phyloP scores from a whole-genome alignment of 768 basidiomycete genomes.

The Royoungia palumana region DNA sequence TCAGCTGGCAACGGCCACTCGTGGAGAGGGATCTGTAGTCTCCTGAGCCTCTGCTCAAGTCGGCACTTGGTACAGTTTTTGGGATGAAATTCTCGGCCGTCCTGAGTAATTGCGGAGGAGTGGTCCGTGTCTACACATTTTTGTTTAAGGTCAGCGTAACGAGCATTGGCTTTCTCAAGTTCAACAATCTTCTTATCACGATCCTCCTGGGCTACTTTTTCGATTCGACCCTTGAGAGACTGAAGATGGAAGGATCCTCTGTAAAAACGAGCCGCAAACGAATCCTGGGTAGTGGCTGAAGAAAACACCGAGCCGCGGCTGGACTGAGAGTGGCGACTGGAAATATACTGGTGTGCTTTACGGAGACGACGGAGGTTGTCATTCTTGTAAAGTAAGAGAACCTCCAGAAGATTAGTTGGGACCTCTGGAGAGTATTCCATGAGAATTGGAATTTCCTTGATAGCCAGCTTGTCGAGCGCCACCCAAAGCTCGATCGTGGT shows the following conservation, averaged over 20 bases:
- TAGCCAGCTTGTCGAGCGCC: conserved; percentile 30
- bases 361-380: conserved; percentile 28
- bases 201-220: conserved; percentile 19
- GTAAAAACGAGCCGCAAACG: conserved; percentile 39
- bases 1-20: conserved; percentile 47
- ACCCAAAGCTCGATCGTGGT: conserved; percentile 37
- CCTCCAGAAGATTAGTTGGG: conserved; percentile 21
- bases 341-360: conserved; percentile 31
- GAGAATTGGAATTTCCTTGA: conserved; percentile 25
- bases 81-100: conserved; percentile 1
- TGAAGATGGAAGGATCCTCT: conserved; percentile 20
- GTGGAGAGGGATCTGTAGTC: conserved; percentile 33
- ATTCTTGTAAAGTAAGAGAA: conserved; percentile 29
- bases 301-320: conserved; percentile 35
- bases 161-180: conserved; percentile 21
- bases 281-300: conserved; percentile 3
- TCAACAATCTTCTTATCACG: conserved; percentile 28
- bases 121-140: conserved; percentile 3
- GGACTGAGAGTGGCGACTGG: conserved; percentile 23
- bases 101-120: not conserved
- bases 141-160: conserved; percentile 16
- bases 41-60: conserved; percentile 13
- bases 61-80: conserved; percentile 31
- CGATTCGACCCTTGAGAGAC: conserved; percentile 29
- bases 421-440: conserved; percentile 34